A percentile compares a stretch with the other conserved stretches of the same genome.
Evolutionary conservation across 768 basidiomycete genomes (phyloP).

Genomic region (Termitomyces sp.): DNA sequence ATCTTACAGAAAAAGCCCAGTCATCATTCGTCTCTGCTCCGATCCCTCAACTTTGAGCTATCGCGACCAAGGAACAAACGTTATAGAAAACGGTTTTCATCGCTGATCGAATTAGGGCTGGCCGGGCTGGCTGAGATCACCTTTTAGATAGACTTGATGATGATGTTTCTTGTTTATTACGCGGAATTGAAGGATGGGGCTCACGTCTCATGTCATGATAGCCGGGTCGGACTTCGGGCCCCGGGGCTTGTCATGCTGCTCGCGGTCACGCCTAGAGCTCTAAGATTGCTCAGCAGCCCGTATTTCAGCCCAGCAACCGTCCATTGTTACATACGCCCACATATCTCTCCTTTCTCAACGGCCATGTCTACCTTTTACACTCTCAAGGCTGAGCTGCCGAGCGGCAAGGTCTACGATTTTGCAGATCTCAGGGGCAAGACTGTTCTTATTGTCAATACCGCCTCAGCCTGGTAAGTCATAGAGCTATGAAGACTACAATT

Average conservation of each 20-base stretch:
- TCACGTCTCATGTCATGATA: neutral
- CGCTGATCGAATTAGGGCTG: constrained; percentile 41
- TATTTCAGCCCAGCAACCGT: constrained; percentile 5
- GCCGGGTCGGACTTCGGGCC: neutral
- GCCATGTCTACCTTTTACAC: constrained; percentile 46
- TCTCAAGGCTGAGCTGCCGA: constrained; percentile 61
- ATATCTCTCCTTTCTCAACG: constrained; percentile 6
- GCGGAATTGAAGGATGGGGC: neutral
- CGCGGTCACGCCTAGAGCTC: constrained; percentile 19
- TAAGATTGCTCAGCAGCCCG: constrained; percentile 26
- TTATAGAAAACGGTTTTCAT: constrained; percentile 38
- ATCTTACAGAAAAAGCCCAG: constrained; percentile 52
- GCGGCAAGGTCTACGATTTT: constrained; percentile 53
- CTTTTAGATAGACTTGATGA: constrained; percentile 7
- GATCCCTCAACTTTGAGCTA: constrained; percentile 44
- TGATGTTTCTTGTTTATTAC: neutral
- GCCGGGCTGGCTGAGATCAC: constrained; percentile 19
- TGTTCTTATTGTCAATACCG: constrained; percentile 74
- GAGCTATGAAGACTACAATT: neutral
- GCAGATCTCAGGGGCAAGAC: constrained; percentile 69
- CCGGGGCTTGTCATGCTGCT: constrained; percentile 6
- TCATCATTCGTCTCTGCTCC: constrained; percentile 41
- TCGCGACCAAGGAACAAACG: constrained; percentile 37
- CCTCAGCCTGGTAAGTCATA: constrained; percentile 59
- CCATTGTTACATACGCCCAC: neutral